These are phyloP conservation scores for Diaporthe longicolla DNA, from an alignment of 2,329 filamentous ascomycete genomes.

Conservation along the genomic window DNA sequence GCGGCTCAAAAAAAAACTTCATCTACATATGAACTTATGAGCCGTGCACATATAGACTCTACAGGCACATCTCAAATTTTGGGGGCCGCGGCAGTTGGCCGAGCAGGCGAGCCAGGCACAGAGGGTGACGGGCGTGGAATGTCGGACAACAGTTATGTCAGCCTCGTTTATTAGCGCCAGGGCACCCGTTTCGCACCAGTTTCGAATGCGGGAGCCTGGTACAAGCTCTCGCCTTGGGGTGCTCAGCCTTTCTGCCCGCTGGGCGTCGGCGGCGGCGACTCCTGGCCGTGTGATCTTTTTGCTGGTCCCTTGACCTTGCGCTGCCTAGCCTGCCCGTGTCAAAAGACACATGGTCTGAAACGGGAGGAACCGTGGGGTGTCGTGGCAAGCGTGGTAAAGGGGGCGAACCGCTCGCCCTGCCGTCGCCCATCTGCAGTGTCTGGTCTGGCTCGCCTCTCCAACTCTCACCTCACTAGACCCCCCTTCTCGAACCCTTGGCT, in stretches of 20 bases:
- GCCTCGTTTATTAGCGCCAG: constrained; percentile 13
- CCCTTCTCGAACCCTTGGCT: constrained; percentile 36
- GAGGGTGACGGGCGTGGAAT: neutral
- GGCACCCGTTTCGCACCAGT: constrained; percentile 30
- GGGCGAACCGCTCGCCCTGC: neutral
- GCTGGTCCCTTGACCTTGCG: constrained; percentile 1
- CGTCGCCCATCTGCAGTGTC: neutral
- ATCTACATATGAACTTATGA: constrained; percentile 5
- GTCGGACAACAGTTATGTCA: constrained; percentile 16
- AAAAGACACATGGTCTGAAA: constrained; percentile 13
- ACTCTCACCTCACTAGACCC: neutral
- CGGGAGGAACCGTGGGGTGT: constrained; percentile 24
- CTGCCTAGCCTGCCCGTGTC: constrained; percentile 27
- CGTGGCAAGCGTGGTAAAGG: neutral
- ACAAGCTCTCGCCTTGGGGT: neutral
- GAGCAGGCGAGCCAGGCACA: constrained; percentile 4
- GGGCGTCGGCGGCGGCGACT: constrained; percentile 9
- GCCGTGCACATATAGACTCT: constrained; percentile 13
- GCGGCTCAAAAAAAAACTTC: constrained; percentile 7
- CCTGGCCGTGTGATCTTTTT: constrained; percentile 6
- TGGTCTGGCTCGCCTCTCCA: neutral
- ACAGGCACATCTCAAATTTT: neutral
- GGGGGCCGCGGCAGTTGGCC: neutral
- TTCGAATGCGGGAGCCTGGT: constrained; percentile 29
- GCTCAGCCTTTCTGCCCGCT: neutral